A percentile compares a stretch with the other conserved stretches of the same genome.
These are phyloP conservation scores for Pseudopyricularia cyperi DNA, from an alignment of 2,329 filamentous ascomycete genomes.

Conservation along the genomic window DNA sequence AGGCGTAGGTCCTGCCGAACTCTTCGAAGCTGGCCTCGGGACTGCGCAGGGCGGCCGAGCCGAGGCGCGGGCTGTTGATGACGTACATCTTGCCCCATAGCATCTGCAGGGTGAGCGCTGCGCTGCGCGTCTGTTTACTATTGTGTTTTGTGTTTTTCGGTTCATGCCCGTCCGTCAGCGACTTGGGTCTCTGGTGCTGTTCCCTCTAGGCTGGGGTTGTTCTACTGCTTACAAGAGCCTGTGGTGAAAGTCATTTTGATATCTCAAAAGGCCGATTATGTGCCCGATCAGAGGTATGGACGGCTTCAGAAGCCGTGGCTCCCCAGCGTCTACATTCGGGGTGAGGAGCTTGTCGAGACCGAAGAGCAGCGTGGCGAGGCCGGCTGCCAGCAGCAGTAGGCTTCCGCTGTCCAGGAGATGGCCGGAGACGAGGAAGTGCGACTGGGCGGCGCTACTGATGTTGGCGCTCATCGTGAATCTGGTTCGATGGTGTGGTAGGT, in stretches of 20 bases:
- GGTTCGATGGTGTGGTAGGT: not conserved
- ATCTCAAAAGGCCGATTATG: not conserved
- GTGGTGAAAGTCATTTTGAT: not conserved
- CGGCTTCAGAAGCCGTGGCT: not conserved
- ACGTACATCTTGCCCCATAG: conserved; percentile 28
- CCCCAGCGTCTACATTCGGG: not conserved
- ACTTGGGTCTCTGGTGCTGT: no score
- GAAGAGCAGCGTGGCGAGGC: not conserved
- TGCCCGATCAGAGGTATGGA: not conserved
- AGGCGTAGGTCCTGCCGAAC: conserved; percentile 22
- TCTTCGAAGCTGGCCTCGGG: conserved; percentile 28
- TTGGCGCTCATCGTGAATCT: not conserved
- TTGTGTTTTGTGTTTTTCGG: no score
- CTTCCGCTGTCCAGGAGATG: not conserved
- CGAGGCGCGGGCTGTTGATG: conserved; percentile 23
- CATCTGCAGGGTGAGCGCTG: conserved; percentile 30
- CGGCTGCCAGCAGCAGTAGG: not conserved
- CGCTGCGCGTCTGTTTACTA: not conserved
- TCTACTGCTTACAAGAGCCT: not conserved
- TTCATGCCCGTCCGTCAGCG: no score
- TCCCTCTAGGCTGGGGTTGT: no score
- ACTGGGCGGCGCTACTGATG: not conserved
- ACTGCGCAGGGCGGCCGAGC: conserved; percentile 23
- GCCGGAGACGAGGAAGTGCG: not conserved
- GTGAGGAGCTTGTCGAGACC: not conserved